These are phyloP conservation scores for Apostasia ramifera DNA, from an alignment of 106 monocot species.

Conservation along the genomic window DNA sequence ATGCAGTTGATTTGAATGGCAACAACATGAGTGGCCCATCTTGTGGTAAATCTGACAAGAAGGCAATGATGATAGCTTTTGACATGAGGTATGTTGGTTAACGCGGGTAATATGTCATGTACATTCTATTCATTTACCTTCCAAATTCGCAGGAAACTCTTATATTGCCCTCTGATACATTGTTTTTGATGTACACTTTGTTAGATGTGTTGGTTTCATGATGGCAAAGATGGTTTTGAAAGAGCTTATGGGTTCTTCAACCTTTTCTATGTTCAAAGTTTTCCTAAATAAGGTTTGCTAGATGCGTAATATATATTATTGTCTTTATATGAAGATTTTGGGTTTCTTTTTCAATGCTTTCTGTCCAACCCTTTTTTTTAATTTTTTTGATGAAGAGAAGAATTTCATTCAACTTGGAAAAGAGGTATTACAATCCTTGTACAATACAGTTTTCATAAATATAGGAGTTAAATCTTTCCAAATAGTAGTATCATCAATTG, in stretches of 20 bases:
- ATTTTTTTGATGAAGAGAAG: no score
- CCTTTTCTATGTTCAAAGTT: constrained; percentile 63
- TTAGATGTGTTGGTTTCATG: constrained; percentile 95
- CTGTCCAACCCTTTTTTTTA: no score
- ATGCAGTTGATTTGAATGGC: constrained; percentile 85
- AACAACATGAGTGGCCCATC: constrained; percentile 15
- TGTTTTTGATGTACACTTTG: neutral
- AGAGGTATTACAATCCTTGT: no score
- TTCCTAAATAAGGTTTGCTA: constrained; percentile 71
- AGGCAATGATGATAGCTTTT: constrained; percentile 95
- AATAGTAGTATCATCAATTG: no score
- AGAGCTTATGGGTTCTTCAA: constrained; percentile 85
- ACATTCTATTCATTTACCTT: neutral
- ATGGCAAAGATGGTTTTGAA: constrained; percentile 94
- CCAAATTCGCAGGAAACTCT: neutral
- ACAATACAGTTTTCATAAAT: no score
- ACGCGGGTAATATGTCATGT: neutral
- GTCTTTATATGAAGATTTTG: neutral
- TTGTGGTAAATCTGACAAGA: constrained; percentile 45
- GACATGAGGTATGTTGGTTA: constrained; percentile 74
- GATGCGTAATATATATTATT: neutral
- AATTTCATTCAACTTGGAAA: no score
- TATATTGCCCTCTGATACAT: constrained; percentile 2
- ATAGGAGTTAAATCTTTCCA: no score
- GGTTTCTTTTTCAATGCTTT: neutral